Evolutionary conservation across 176 grass and related monocot species (phyloP).

Genomic region (Ensete glaucum): DNA sequence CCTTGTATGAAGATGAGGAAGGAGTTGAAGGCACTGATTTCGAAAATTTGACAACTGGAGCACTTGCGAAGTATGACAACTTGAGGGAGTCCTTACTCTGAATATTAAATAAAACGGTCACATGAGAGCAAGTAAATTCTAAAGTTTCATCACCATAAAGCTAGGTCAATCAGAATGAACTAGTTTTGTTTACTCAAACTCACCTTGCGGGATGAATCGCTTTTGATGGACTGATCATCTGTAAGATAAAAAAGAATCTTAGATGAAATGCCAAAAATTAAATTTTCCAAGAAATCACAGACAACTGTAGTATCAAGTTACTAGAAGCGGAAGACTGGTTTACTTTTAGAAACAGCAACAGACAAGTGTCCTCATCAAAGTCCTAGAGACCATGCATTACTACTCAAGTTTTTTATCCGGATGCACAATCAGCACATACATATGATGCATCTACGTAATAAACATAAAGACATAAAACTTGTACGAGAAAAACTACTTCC

Average conservation of each 20-base stretch:
- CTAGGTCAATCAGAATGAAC: neutral
- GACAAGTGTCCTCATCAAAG: too few species aligned
- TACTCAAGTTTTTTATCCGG: neutral
- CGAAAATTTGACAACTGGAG: neutral
- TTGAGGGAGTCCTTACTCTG: neutral
- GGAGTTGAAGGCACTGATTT: slow-evolving; percentile 37
- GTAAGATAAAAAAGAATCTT: neutral
- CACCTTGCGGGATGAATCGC: neutral
- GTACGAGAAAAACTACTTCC: too few species aligned
- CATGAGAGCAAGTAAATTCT: neutral
- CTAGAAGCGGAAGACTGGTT: too few species aligned
- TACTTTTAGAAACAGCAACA: too few species aligned
- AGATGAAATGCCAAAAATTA: neutral
- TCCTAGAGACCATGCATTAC: neutral
- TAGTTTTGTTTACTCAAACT: neutral
- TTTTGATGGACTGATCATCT: neutral
- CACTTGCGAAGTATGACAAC: neutral
- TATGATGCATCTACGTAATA: neutral
- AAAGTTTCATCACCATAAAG: neutral
- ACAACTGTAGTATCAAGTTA: neutral
- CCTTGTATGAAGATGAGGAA: neutral
- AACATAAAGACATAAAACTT: neutral
- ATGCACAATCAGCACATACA: neutral
- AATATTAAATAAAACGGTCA: neutral
- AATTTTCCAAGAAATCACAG: neutral